These are phyloP conservation scores for Botrytis galanthina DNA, from an alignment of 2,329 filamentous ascomycete species.

Conservation along the genomic window DNA sequence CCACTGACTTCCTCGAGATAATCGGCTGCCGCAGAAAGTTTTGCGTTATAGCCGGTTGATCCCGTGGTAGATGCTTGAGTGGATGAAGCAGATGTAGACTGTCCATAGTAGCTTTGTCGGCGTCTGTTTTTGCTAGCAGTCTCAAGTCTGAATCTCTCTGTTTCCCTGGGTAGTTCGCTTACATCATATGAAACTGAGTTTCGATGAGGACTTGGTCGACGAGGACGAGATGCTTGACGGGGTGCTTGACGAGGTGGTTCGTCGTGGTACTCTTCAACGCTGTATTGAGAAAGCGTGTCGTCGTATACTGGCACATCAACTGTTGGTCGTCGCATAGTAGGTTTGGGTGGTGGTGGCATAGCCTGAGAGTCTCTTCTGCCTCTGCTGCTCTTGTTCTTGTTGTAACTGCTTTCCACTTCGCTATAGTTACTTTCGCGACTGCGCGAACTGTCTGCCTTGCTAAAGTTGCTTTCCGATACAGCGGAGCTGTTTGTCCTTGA, in stretches of 20 bases:
- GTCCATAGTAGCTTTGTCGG: constrained; percentile 34
- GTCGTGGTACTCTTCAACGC: constrained; percentile 11
- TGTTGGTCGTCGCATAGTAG: constrained; percentile 13
- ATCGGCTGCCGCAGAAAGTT: constrained; percentile 45
- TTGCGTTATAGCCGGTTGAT: constrained; percentile 43
- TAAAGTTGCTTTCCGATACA: constrained; percentile 13
- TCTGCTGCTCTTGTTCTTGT: constrained; percentile 21
- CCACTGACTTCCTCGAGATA: constrained; percentile 56
- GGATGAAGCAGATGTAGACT: constrained; percentile 25
- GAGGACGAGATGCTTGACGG: constrained; percentile 21
- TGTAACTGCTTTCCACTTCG: constrained; percentile 10
- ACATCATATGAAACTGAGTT: constrained; percentile 36
- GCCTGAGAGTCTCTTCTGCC: constrained; percentile 28
- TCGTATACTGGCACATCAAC: constrained; percentile 13
- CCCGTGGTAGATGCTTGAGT: constrained; percentile 14
- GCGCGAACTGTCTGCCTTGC: constrained; percentile 12
- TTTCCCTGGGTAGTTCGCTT: constrained; percentile 16
- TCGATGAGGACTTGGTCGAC: constrained; percentile 31
- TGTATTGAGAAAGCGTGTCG: not conserved
- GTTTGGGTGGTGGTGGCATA: constrained; percentile 29
- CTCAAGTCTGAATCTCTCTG: constrained; percentile 28
- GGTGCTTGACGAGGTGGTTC: constrained; percentile 17
- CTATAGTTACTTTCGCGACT: constrained; percentile 21
- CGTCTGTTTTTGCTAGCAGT: constrained; percentile 33
- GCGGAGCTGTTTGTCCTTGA: constrained; percentile 12